Evolutionary conservation across 1,284 basidiomycete genomes (phyloP), one percentile per base, ranked within the genome.

Genomic region (Malassezia globosa): DNA sequence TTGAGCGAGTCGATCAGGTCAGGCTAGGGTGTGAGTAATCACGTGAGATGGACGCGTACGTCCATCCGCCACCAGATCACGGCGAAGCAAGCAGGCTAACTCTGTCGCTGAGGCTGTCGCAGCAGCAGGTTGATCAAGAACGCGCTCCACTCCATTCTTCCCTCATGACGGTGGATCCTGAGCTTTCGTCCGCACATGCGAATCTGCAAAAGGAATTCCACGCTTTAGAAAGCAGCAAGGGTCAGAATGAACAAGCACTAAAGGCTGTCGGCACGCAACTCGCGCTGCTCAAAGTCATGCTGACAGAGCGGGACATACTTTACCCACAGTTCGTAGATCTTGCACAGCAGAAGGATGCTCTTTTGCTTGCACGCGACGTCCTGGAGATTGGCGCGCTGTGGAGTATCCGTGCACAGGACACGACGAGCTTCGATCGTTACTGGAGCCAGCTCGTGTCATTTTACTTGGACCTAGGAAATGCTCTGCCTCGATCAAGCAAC

Each of bases 381-480:
- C 81, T 97, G 48, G 92, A 96, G 76, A 83, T 95, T 61, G 92
- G 89, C 38, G 87, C 90, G 14, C 85, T 94, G 75, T 84, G 84
- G 76, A 88, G 89, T 54, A 84, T 97, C 69, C 80, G 87, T 36
- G 80, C 82, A 56, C 80, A 81, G 68, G 87, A 95, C 72, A 81
- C 94, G 11, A 82, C 86, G 36, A 83, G 85, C 0, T 99, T 97
- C 70, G 87, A 92, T 71, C 81, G 90, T 56, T 97, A 95, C 74
- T 88, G 92, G 72, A 83, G 85, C 13, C 86, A 94, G 69, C 78
- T 97, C 5, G 82, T 85, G 60, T 83, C 85, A 0, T 95, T 90
- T 76, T 96, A 96, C 75, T 47, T 61, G 46, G 88, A 94, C 73
- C 85, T 83, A 71, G 78, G 79, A 84, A 82, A 38, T 5, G 54